These are phyloP conservation scores for Spathaspora hagerdaliae DNA, from an alignment of 805 yeast species.

Conservation along the genomic window DNA sequence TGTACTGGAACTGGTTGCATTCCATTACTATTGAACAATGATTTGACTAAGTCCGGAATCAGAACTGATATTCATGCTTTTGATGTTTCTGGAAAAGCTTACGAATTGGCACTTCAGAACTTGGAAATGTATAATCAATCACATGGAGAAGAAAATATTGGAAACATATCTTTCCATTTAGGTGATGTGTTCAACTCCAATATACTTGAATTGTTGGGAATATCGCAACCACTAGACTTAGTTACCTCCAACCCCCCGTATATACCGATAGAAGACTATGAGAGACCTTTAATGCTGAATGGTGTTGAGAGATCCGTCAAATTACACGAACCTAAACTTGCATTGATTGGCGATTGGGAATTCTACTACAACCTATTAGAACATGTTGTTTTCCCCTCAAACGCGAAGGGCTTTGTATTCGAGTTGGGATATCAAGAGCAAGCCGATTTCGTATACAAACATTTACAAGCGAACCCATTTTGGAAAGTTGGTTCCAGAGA, in stretches of 20 bases:
- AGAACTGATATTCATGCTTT: slow-evolving; percentile 36
- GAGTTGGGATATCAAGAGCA: slow-evolving; percentile 71
- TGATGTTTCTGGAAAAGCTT: slow-evolving; percentile 56
- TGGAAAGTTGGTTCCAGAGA: slow-evolving; percentile 50
- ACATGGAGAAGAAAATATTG: not conserved
- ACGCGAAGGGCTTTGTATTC: slow-evolving; percentile 60
- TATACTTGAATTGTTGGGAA: slow-evolving; percentile 3
- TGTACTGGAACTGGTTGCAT: slow-evolving; percentile 93
- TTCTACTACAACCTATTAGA: slow-evolving; percentile 58
- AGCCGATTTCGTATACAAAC: slow-evolving; percentile 35
- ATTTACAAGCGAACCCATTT: slow-evolving; percentile 12
- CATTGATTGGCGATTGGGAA: slow-evolving; percentile 74
- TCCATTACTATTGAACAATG: slow-evolving; percentile 45
- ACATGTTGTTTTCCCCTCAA: slow-evolving; percentile 36
- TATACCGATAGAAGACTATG: slow-evolving; percentile 49
- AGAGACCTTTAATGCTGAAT: slow-evolving; percentile 19
- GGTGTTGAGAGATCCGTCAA: slow-evolving; percentile 65
- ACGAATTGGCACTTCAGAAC: slow-evolving; percentile 49
- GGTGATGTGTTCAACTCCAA: slow-evolving; percentile 12
- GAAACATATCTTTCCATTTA: slow-evolving; percentile 7
- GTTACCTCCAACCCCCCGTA: slow-evolving; percentile 92
- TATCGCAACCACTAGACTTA: slow-evolving; percentile 36
- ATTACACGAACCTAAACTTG: slow-evolving; percentile 69
- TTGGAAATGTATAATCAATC: slow-evolving; percentile 7
- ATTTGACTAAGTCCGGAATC: slow-evolving; percentile 10